Base-by-base conservation (phyloP, 352 stramenopile species). In the Phytophthora citricola region DNA sequence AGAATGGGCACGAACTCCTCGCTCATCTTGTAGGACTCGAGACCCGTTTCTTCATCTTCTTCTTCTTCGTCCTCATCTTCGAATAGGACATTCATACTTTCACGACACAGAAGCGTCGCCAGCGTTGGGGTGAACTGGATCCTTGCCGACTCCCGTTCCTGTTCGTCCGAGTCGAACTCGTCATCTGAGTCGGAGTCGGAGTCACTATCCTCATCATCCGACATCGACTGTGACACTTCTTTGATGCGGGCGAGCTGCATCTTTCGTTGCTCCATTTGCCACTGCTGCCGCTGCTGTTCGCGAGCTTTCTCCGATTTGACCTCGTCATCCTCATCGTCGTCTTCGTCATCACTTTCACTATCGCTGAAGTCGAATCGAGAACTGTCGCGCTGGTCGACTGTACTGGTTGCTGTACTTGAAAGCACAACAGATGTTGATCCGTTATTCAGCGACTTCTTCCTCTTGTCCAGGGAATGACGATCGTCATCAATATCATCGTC, bases 1-100 rank as follows among this genome's bases (percentile, higher is more conserved):
- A 89, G 70, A 53, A 89, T 84, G 24, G 80, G 80, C 44, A 89
- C 72, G 40, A 80, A 76, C 15, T 89, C 80, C n/a, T 79, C 68
- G 39, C 53, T 73, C 63, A 69, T 59, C 59, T 78, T 75, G 58
- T 65, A 58, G 11, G 60, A 51, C 36, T 45, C 41, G 4, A 56
- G 15, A 31, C 62, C 44, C 15, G 14, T 36, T 36, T 83, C 77
- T 24, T 82, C 79, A 24, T 79, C 70, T 5, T 87, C 75, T 9
- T 81, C 74, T 12, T 76, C 68, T 2, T 83, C 59, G 27, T 88
- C 79, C 45, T 87, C 80, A 41, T 87, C 80, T 32, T 89, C 80
- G 7, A 89, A 78, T 11, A 89, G 51, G 5, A 87, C 64, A 61
- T 89, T 89, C 50, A 70, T 76, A 57, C 78, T 87, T 45, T 84